These are phyloP conservation scores for Globisporangium emineosum DNA, from an alignment of 352 stramenopile genomes.

Conservation along the genomic window DNA sequence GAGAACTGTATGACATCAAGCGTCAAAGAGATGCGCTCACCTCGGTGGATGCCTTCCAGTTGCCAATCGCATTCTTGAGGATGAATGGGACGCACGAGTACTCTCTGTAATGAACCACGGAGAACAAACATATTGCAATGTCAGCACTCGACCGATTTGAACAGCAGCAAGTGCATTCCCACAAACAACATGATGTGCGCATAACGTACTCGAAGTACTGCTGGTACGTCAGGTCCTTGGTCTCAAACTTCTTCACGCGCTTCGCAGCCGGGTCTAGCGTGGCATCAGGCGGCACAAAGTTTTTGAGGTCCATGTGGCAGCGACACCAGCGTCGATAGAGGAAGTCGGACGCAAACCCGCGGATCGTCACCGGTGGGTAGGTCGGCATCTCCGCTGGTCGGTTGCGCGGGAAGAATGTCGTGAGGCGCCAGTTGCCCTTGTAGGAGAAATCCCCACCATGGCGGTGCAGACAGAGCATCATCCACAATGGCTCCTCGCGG, in stretches of 20 bases:
- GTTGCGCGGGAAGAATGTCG: slow-evolving; percentile 70
- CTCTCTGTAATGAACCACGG: slow-evolving; percentile 30
- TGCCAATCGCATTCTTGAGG: slow-evolving; percentile 55
- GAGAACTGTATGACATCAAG: neutral
- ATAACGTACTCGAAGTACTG: slow-evolving; percentile 67
- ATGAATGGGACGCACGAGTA: slow-evolving; percentile 75
- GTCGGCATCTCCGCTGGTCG: slow-evolving; percentile 18
- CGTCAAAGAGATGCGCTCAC: slow-evolving; percentile 17
- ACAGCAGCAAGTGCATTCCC: neutral
- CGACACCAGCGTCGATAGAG: slow-evolving; percentile 84
- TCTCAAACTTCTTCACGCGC: slow-evolving; percentile 52
- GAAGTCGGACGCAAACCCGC: slow-evolving; percentile 75
- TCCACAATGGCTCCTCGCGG: slow-evolving; percentile 81
- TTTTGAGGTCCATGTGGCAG: slow-evolving; percentile 67
- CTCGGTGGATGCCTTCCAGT: slow-evolving; percentile 70
- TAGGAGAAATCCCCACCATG: slow-evolving; percentile 71
- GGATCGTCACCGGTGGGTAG: slow-evolving; percentile 26
- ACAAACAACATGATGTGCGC: neutral
- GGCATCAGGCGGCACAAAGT: slow-evolving; percentile 45
- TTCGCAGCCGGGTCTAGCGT: slow-evolving; percentile 43
- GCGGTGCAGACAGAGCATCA: slow-evolving; percentile 69
- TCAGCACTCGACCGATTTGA: neutral
- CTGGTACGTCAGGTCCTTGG: slow-evolving; percentile 54
- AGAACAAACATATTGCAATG: slow-evolving; percentile 3
- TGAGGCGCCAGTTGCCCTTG: slow-evolving; percentile 66